Evolutionary conservation across 306 rosid genomes (phyloP).

Genomic region (Cucumis cinereus): DNA sequence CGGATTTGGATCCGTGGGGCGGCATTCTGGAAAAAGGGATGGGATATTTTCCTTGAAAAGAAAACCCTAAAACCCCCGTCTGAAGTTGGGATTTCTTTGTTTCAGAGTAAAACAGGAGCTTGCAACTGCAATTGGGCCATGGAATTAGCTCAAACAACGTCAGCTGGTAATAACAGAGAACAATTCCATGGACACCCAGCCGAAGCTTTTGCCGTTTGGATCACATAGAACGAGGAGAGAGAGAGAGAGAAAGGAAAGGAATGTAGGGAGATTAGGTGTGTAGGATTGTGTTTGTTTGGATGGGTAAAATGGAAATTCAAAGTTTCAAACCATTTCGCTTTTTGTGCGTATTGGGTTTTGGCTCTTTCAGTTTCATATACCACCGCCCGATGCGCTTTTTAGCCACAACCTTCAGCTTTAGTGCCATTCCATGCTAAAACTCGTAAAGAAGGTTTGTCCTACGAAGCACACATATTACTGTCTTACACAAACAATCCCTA

Average conservation of each 20-base stretch:
- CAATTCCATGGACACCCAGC: constrained; percentile 4
- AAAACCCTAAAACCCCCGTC: constrained; percentile 38
- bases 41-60: not conserved
- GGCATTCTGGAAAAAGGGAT: constrained; percentile 41
- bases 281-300: not conserved
- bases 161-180: not conserved
- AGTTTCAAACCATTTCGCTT: not conserved
- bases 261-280: constrained; percentile 17
- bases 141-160: not conserved
- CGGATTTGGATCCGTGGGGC: constrained; percentile 63
- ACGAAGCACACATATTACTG: too few relatives aligned
- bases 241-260: constrained; percentile 12
- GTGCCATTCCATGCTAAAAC: too few relatives aligned
- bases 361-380: not conserved
- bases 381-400: not conserved
- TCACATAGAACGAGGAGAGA: constrained; percentile 16
- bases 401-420: not conserved
- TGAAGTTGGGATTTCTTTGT: not conserved
- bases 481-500: too few relatives aligned
- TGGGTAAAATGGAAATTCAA: not conserved
- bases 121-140: constrained; percentile 6
- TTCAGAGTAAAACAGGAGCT: constrained; percentile 14
- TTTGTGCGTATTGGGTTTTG: not conserved
- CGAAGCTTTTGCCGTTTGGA: constrained; percentile 7
- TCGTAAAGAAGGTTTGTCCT: too few relatives aligned